These are phyloP conservation scores for Hanseniaspora lachancei DNA, from an alignment of 805 yeast species.

Conservation along the genomic window DNA sequence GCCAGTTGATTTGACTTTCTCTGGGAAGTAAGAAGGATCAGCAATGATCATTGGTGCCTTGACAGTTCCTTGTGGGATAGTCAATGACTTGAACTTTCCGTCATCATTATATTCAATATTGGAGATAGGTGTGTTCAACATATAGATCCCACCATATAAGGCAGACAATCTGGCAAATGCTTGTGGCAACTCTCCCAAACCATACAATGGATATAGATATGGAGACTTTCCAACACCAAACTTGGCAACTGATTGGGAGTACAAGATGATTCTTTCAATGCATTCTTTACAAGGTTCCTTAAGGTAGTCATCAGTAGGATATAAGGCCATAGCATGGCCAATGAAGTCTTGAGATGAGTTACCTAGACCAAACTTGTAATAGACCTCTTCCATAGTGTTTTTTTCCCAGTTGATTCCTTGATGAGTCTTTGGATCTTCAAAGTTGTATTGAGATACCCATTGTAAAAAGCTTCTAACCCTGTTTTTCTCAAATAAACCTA, in stretches of 20 bases:
- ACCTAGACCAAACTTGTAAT: conserved; percentile 78
- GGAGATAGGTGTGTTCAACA: conserved; percentile 93
- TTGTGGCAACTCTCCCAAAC: conserved; percentile 96
- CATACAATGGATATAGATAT: conserved; percentile 88
- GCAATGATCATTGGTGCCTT: conserved; percentile 89
- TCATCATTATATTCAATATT: conserved; percentile 64
- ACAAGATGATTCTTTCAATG: conserved; percentile 69
- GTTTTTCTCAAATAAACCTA: conserved; percentile 94
- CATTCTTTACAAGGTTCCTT: conserved; percentile 85
- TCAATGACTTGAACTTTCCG: conserved; percentile 63
- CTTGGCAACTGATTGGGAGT: conserved; percentile 80
- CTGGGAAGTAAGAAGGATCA: conserved; percentile 95
- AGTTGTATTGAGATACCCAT: conserved; percentile 70
- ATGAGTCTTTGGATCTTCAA: conserved; percentile 66
- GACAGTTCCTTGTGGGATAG: conserved; percentile 82
- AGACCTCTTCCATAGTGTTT: conserved; percentile 84
- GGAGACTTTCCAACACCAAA: conserved; percentile 77
- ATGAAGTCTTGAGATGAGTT: conserved; percentile 89
- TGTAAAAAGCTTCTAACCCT: conserved; percentile 87
- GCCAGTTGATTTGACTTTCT: conserved; percentile 28
- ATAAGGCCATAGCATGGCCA: conserved; percentile 97
- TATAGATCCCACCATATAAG: conserved; percentile 94
- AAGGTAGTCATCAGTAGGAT: conserved; percentile 84
- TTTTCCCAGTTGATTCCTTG: conserved; percentile 75
- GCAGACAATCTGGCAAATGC: conserved; percentile 96